These are phyloP conservation scores for Wallacemonas sp. DNA, from an alignment of 208 protist species.

Conservation along the genomic window DNA sequence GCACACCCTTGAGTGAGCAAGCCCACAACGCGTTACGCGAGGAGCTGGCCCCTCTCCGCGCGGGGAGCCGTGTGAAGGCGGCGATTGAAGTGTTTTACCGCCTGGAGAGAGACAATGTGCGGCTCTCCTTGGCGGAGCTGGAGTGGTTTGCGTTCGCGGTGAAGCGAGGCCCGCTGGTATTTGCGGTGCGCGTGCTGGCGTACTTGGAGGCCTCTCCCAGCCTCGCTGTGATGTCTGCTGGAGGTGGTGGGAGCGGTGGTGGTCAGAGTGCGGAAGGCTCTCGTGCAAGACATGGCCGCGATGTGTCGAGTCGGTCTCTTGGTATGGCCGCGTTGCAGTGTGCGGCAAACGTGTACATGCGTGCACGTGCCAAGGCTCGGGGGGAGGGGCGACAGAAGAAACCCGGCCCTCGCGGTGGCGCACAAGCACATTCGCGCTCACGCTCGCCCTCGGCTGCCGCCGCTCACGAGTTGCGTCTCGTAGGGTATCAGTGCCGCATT, in stretches of 20 bases:
- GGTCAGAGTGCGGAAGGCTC: too few species aligned
- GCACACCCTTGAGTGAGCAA: constrained; percentile 25
- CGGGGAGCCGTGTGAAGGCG: constrained; percentile 19
- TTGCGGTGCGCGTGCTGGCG: constrained; percentile 32
- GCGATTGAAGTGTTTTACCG: constrained; percentile 45
- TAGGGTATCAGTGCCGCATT: constrained; percentile 1
- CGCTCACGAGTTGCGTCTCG: background rate
- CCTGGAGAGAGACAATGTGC: constrained; percentile 26
- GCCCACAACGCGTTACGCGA: constrained; percentile 42
- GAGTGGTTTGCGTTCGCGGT: constrained; percentile 53
- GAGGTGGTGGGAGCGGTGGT: too few species aligned
- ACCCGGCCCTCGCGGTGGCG: background rate
- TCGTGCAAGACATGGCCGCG: background rate
- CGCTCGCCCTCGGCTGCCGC: too few species aligned
- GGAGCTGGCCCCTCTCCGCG: constrained; percentile 26
- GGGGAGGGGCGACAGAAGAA: background rate
- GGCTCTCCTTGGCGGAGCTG: constrained; percentile 34
- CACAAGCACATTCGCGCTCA: too few species aligned
- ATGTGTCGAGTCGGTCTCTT: constrained; percentile 22
- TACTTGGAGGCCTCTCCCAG: too few species aligned
- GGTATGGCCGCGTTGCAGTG: constrained; percentile 26
- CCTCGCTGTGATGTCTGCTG: too few species aligned
- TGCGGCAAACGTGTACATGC: constrained; percentile 18
- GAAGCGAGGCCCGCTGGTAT: constrained; percentile 31
- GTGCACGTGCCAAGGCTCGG: background rate